Evolutionary conservation across 1,284 basidiomycete genomes (phyloP), one percentile per base, ranked within the genome.

Genomic region (Earliella scabrosa): DNA sequence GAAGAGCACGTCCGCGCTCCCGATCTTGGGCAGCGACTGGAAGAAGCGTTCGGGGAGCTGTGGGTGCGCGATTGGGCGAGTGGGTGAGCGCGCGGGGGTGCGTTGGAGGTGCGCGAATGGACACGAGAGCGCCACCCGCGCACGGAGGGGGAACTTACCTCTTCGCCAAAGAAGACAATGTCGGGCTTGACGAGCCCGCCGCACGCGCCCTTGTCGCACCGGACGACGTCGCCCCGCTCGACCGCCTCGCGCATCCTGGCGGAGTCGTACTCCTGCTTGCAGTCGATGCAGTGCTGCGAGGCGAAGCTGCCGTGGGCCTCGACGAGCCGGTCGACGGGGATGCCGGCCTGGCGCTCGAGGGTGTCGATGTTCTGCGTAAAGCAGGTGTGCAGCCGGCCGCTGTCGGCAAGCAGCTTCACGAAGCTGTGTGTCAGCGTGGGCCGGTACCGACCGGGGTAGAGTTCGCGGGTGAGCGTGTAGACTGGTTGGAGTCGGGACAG

Each of bases 291-390:
- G 51, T 83, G 79, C 48, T 95, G 90, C 5, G 78, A 82, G 0
- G 92, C 92, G 63, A 96, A 95, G 63, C 89, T 93, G 1, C 95
- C 97, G 68, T 99, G 96, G 0, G 97, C 97, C 74, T 99, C 97
- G 29, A 98, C 82, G 56, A 99, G 87, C 64, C 83, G 84, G 16
- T 85, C 74, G 0, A 74, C 76, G 0, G 91, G 86, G 2, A 98
- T 81, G 6, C 94, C 95, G 0, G 95, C 91, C 1, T 88, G 81
- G 5, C 92, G 82, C 70, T 98, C 97, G 21, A 99, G 83, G 0
- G 94, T 97, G 70, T 98, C 97, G 56, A 98, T 95, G 67, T 93
- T 92, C 71, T 94, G 92, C 9, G 93, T 95, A 66, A 93, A 93
- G 72, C 90, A 92, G 34, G 81, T 86, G 55, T 86, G 82, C 0